Evolutionary conservation across 139 green algal species (phyloP).

Genomic region (Ostreobium quekettii): DNA sequence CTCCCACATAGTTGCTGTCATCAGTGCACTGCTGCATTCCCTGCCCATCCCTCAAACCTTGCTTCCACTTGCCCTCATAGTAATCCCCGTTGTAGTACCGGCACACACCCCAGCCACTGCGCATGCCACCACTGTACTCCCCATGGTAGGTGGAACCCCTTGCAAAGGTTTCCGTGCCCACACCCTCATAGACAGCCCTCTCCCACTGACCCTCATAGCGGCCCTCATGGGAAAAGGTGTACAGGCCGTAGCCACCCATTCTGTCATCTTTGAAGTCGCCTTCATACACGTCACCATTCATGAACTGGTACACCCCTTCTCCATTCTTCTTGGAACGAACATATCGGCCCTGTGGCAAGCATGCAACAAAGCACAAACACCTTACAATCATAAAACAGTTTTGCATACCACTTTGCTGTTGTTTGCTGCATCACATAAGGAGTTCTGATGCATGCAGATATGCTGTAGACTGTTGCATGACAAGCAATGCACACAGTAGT

Average conservation of each 20-base stretch:
- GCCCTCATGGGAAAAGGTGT: conserved; percentile 52
- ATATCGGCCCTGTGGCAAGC: conserved; percentile 47
- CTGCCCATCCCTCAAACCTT: conserved; percentile 42
- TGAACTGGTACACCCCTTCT: conserved; percentile 55
- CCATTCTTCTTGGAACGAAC: conserved; percentile 46
- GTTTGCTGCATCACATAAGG: no score
- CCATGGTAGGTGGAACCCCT: conserved; percentile 52
- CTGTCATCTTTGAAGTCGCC: conserved; percentile 53
- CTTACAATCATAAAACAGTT: no score
- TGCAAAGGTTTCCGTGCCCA: conserved; percentile 53
- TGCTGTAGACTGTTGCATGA: no score
- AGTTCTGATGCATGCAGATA: no score
- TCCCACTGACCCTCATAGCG: conserved; percentile 46
- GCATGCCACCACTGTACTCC: conserved; percentile 37
- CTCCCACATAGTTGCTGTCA: conserved; percentile 53
- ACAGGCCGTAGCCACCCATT: conserved; percentile 56
- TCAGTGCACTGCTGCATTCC: conserved; percentile 70
- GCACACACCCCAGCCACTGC: conserved; percentile 50
- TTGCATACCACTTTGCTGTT: no score
- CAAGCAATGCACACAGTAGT: no score
- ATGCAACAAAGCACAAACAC: no score
- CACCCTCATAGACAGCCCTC: conserved; percentile 45
- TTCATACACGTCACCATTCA: conserved; percentile 57
- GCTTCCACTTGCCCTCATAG: conserved; percentile 53
- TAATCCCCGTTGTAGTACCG: conserved; percentile 63